Evolutionary conservation across 768 basidiomycete species (phyloP), one percentile per base, ranked within the genome.

Genomic region (Polyporus arcularius): DNA sequence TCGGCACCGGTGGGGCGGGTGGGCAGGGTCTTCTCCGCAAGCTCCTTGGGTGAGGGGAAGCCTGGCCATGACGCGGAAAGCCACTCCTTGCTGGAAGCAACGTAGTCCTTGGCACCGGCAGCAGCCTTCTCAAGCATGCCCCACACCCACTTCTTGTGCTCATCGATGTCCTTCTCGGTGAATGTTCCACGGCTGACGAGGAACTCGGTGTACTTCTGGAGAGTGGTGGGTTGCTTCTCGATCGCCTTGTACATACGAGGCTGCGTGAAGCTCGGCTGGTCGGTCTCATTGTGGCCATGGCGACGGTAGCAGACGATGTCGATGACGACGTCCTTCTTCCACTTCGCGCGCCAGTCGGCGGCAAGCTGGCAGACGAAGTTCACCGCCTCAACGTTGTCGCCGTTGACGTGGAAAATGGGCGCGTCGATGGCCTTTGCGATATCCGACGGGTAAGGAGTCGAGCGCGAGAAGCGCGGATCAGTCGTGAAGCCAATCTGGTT

Each of bases 401-500:
- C 96, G 69, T 99, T 99, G 70, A 98, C 97, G 75, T 99, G 96
- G 88, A 99, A 96, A 75, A 99, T 98, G 55, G 96, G 96, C 0
- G 97, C 84, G 69, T 99, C 97, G 72, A 98, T 98, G 50, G 94
- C 88, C 76, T 99, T 99, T 63, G 97, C 97, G 65, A 99, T 92
- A 71, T 99, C 97, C 56, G 96, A 98, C 12, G 92, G 92, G 78
- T 99, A 98, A 51, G 97, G 92, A 4, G 97, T 99, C 16, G 96
- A 98, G 59, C 97, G 95, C 48, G 96, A 81, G 79, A 98, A 97
- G 58, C 96, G 89, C 48, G 97, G 97, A 71, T 98, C 96, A 38
- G 97, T 99, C 53, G 97, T 99, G 80, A 99, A 99, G 60, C 96
- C 96, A 61, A 98, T 96, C 73, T 98, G 96, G 77, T 98, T 98